Percentiles rank a stretch among this genome's conserved stretches.
phyloP scores from a whole-genome alignment of 2,329 filamentous ascomycete species.

The Bipolaris oryzae region DNA sequence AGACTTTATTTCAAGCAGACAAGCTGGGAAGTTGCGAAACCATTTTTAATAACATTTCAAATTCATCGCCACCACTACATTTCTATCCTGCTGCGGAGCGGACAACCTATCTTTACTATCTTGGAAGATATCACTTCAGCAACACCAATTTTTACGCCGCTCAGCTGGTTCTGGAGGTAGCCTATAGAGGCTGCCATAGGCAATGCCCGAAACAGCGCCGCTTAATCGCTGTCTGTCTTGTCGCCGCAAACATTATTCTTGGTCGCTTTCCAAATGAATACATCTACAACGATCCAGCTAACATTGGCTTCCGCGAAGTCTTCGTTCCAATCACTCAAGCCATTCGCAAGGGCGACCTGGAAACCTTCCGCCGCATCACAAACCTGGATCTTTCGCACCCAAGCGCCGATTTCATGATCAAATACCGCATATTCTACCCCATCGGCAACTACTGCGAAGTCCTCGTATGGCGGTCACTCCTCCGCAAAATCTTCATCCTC shows the following conservation, averaged over 20 bases:
- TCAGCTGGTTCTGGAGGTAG: conserved; percentile 73
- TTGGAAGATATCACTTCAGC: conserved; percentile 87
- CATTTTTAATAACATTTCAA: conserved; percentile 86
- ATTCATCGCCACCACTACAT: conserved; percentile 78
- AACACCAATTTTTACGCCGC: conserved; percentile 83
- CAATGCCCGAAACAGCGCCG: conserved; percentile 69
- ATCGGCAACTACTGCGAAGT: conserved; percentile 79
- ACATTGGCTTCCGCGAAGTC: conserved; percentile 65
- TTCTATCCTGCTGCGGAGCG: conserved; percentile 85
- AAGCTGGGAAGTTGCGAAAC: conserved; percentile 85
- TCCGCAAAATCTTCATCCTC: conserved; percentile 77
- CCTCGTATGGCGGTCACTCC: conserved; percentile 82
- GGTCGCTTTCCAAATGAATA: conserved; percentile 76
- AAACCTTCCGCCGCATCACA: conserved; percentile 73
- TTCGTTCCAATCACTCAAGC: conserved; percentile 77
- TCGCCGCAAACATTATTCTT: conserved; percentile 81
- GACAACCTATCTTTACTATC: conserved; percentile 92
- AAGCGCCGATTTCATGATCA: conserved; percentile 69
- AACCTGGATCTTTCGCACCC: conserved; percentile 46
- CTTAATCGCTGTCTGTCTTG: conserved; percentile 81
- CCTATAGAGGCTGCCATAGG: conserved; percentile 74
- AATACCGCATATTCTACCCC: conserved; percentile 75
- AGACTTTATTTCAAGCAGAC: conserved; percentile 84
- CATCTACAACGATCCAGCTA: conserved; percentile 74
- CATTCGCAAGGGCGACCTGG: conserved; percentile 75